These are phyloP conservation scores for Oryza officinalis DNA, from an alignment of 176 grass and related monocot genomes.

Conservation along the genomic window DNA sequence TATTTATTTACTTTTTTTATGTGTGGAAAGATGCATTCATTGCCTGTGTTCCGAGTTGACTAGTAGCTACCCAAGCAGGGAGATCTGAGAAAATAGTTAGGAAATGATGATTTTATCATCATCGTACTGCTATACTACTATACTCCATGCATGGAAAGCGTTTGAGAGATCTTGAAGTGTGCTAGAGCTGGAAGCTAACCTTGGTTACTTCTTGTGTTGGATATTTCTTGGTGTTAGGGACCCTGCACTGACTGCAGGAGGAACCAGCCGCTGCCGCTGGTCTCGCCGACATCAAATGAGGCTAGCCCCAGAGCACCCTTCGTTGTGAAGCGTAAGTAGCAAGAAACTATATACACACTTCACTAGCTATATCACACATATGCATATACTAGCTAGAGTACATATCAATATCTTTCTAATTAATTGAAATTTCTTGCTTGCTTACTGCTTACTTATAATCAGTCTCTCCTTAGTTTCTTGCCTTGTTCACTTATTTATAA, in stretches of 20 bases:
- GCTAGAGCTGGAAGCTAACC: conserved; percentile 11
- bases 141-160: not conserved
- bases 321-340: conserved; percentile 89
- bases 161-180: conserved; percentile 11
- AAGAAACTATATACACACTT: not conserved
- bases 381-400: not conserved
- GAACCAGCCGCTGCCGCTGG: conserved; percentile 54
- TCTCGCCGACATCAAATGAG: conserved; percentile 54
- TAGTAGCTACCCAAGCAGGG: not conserved
- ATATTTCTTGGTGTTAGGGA: conserved; percentile 57
- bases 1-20: not conserved
- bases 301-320: conserved; percentile 56
- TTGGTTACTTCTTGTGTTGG: conserved; percentile 14
- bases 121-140: not conserved
- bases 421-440: not conserved
- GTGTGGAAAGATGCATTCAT: conserved; percentile 14
- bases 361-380: not conserved
- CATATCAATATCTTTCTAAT: not conserved
- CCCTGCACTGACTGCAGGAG: conserved; percentile 80
- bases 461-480: not conserved
- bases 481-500: not conserved
- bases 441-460: not conserved
- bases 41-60: conserved; percentile 11
- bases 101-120: conserved; percentile 14
- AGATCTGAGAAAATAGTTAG: conserved; percentile 23